Base-by-base conservation (phyloP, 768 basidiomycete genomes). In the Thelephora ganbajun region DNA sequence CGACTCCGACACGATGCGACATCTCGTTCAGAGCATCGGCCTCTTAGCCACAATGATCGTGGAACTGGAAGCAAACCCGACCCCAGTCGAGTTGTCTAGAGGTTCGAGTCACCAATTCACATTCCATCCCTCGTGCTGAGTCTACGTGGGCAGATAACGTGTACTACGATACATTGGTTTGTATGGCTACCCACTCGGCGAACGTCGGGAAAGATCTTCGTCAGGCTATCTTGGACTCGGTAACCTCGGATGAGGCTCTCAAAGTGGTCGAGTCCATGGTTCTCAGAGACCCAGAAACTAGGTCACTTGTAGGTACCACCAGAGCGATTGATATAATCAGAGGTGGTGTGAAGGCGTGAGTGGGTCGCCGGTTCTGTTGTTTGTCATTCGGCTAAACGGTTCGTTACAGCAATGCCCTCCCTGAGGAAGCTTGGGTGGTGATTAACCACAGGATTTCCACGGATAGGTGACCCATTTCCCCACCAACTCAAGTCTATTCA, bases 31-130 rank as follows among this genome's bases (percentile, higher is more conserved):
- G 69, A 56, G 55, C n/a, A 75, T 80, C 51, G 76, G 76, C 33
- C 69, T 76, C 51, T 68, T 78, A 45, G 62, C 76, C 2, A 48
- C 63, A 6, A 53, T 76, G n/a, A 59, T 79, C 43, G 65, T 67
- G 1, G 64, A 67, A 33, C 56, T 72, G 42, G 77, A 79, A 60
- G 59, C 62, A 5, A 56, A 73, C 58, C 73, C 74, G 26, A 30
- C 9, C 9, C 26, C 26, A 4, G 26, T 30, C 26, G 9, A 30
- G 26, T 30, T 30, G 26, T 30, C 26, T 9, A 30, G 26, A 30
- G 26, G 26, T 18, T 30, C 30, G 12, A 23, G 30, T 14, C 12
- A 16, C 11, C 34, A 18, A 18, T 22, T 14, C 14, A 4, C 39
- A 22, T 22, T 7, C 9, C 16, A 7, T 48, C 53, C 41, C 54